These are phyloP conservation scores for Calonectria leucothoes DNA, from an alignment of 2,329 filamentous ascomycete species.

Conservation along the genomic window DNA sequence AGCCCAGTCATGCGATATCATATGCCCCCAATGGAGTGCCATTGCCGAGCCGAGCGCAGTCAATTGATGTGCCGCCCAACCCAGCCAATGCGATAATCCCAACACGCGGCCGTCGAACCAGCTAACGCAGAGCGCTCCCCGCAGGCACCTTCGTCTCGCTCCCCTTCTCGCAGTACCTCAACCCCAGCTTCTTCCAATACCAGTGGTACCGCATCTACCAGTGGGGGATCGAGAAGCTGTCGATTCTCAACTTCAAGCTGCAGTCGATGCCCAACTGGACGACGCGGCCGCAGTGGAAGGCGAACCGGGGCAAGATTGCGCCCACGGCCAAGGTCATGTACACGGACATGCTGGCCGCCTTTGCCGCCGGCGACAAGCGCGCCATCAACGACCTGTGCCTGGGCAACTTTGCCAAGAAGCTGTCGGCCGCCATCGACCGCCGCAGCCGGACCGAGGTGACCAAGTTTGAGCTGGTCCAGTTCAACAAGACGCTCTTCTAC, in stretches of 20 bases:
- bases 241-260: conserved; percentile 53
- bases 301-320: conserved; percentile 54
- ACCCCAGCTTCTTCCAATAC: conserved; percentile 49
- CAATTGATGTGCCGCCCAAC: conserved; percentile 21
- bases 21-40: neutral
- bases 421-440: conserved; percentile 64
- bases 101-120: neutral
- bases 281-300: conserved; percentile 56
- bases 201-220: conserved; percentile 50
- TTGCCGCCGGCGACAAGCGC: conserved; percentile 67
- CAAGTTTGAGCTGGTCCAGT: conserved; percentile 66
- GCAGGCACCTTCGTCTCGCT: conserved; percentile 64
- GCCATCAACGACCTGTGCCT: conserved; percentile 66
- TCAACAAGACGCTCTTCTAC: conserved; percentile 54
- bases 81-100: neutral
- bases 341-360: conserved; percentile 68
- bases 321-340: conserved; percentile 71
- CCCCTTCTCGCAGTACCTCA: conserved; percentile 50
- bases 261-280: conserved; percentile 58
- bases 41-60: conserved; percentile 2
- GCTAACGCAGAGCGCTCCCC: neutral
- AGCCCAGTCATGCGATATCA: neutral
- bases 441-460: conserved; percentile 59
- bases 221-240: conserved; percentile 48
- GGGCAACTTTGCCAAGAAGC: conserved; percentile 60